These are phyloP conservation scores for Cerioporus squamosus DNA, from an alignment of 1,284 basidiomycete species.

Conservation along the genomic window DNA sequence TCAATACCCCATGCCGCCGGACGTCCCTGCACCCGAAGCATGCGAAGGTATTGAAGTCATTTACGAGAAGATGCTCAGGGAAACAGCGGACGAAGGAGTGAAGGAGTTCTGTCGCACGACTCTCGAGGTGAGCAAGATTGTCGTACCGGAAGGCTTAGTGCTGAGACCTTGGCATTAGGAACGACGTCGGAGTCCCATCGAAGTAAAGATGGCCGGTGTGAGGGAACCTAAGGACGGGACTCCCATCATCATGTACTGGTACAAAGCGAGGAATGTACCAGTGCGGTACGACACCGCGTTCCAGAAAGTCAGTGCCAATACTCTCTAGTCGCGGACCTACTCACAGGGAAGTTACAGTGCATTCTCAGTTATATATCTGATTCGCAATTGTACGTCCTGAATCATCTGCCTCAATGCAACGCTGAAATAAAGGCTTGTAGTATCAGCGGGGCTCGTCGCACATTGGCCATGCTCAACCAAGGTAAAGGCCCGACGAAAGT, in stretches of 20 bases:
- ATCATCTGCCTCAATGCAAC: neutral
- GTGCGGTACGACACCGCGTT: conserved; percentile 67
- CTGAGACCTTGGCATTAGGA: conserved; percentile 48
- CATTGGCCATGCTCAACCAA: conserved; percentile 11
- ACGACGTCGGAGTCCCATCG: conserved; percentile 70
- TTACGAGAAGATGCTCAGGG: conserved; percentile 25
- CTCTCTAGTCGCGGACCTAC: no score
- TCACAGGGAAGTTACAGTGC: conserved; percentile 51
- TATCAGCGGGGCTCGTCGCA: conserved; percentile 67
- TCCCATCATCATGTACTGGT: conserved; percentile 76
- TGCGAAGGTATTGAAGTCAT: conserved; percentile 63
- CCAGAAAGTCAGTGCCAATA: conserved; percentile 66
- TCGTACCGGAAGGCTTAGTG: neutral
- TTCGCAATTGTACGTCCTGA: conserved; percentile 67
- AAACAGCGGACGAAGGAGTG: conserved; percentile 19
- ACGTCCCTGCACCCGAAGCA: conserved; percentile 62
- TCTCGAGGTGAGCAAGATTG: conserved; percentile 3
- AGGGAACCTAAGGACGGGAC: conserved; percentile 48
- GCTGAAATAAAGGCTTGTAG: conserved; percentile 40
- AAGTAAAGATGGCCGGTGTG: conserved; percentile 55
- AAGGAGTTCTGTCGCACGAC: conserved; percentile 24
- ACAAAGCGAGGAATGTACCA: conserved; percentile 72
- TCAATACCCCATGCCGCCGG: conserved; percentile 65
- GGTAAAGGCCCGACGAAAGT: conserved; percentile 51
- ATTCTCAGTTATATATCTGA: conserved; percentile 89